phyloP scores from a whole-genome alignment of 75 land plant genomes.

The Cupressus sempervirens region DNA sequence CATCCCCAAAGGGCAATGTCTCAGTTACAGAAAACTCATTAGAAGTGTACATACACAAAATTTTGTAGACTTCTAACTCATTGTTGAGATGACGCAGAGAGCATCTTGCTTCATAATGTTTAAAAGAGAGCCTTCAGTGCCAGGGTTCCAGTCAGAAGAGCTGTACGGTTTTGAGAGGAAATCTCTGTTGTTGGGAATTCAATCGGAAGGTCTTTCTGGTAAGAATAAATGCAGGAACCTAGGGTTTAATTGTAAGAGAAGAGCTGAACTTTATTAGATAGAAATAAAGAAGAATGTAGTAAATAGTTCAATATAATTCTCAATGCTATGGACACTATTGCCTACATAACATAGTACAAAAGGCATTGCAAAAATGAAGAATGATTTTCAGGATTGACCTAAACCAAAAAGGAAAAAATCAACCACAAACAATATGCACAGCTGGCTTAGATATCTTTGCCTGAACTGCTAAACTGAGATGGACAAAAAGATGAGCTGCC shows the following conservation, averaged over 20 bases:
- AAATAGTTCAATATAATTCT: constrained; percentile 12
- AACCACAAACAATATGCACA: neutral
- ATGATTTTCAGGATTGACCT: neutral
- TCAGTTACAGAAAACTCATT: neutral
- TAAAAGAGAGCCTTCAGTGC: neutral
- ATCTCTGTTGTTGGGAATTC: neutral
- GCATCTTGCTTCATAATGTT: neutral
- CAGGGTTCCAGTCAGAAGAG: neutral
- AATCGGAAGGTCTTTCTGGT: neutral
- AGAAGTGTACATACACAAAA: neutral
- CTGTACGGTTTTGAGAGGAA: neutral
- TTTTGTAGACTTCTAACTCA: constrained; percentile 6
- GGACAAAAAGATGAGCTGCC: constrained; percentile 1
- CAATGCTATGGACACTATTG: neutral
- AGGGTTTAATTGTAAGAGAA: neutral
- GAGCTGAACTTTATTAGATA: constrained; percentile 5
- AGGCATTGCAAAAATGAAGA: constrained; percentile 7
- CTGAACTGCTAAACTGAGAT: constrained; percentile 6
- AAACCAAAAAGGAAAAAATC: constrained; percentile 6
- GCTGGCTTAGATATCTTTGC: constrained; percentile 2
- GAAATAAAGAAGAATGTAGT: constrained; percentile 2
- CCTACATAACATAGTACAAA: constrained; percentile 6
- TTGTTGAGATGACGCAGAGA: neutral
- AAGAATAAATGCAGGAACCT: neutral
- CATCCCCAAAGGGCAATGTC: constrained; percentile 2